Base-by-base conservation (phyloP, 108 stramenopile genomes). In the Phaeodactylum tricornutum region DNA sequence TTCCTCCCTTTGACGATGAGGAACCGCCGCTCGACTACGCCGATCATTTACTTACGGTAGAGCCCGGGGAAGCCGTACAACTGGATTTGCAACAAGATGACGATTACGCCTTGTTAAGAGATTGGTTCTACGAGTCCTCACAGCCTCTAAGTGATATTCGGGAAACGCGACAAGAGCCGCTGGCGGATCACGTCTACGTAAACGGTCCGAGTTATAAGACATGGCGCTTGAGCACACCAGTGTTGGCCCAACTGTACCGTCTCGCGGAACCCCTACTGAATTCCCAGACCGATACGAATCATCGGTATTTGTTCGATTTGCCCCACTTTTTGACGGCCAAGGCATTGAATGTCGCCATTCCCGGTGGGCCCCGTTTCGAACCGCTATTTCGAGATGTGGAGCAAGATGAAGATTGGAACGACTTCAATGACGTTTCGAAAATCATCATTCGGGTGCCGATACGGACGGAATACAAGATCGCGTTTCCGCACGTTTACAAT, bases 1-100 rank as follows among this genome's bases (percentile, higher is more conserved):
- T 98, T 62, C 98, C 98, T 6, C 95, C 97, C 5, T 99, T 99
- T 68, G 98, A 99, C 64, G 98, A 99, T 68, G 98, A 99, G 71
- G 98, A 99, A 57, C 98, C 98, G 4, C 96, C 96, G 4, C 76
- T 99, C 51, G 98, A 99, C 68, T 99, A 97, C 67, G 94, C 85
- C 14, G 98, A 99, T 73, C 97, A 99, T 74, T 75, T 99, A 25
- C 62, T 99, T 43, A 97, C 97, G 54, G 95, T 98, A 23, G 97
- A 98, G 58, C 96, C 96, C 12, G 83, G 72, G 12, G 80, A 80
- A 43, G 62, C 69, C 11, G 64, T 77, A 22, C 75, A 77, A 28
- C 43, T 78, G 28, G 87, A 79, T 48, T 43, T 75, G 25, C 65
- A 70, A 41, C 48, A 57, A 12, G 75, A 79, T 51, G 70, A 67